Base-by-base conservation (phyloP, 108 stramenopile species). In the Aurantiochytrium sp. region DNA sequence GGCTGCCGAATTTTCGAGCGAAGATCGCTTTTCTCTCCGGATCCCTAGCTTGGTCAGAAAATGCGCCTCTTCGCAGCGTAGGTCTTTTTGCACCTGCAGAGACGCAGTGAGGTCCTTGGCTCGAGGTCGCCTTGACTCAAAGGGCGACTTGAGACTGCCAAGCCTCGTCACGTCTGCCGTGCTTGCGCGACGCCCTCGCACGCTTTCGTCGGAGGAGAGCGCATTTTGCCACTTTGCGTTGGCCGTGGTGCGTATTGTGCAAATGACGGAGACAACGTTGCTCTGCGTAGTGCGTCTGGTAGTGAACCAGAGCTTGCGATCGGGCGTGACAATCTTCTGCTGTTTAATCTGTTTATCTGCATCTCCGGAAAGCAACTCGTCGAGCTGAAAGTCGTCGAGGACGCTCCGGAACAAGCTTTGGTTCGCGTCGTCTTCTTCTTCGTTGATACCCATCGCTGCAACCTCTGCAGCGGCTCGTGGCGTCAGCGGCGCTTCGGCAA, bases 161-260 rank as follows among this genome's bases (percentile, higher is more conserved):
- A 69, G 16, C 1, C 55, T 8, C 14, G 55, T 57, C 14, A 57
- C 55, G 0, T 57, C 55, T 14, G 16, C 16, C 8, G 8, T 57
- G 55, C 16, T 23, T 69, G 35, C 64, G 1, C 64, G 64, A 18
- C 42, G 14, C 42, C 10, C 35, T 23, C 42, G 14, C 14, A 14
- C 6, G 51, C 76, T 35, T 23, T 83, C 76, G 49, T 83, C 76
- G 3, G 12, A 14, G 76, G 49, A 53, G 28, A 83, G 76, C n/a
- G 76, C 76, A 23, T 83, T 83, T 69, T 69, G 64, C 76, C 76
- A 83, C 25, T 53, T 83, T 47, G 44, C 76, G 49, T 83, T 53
- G 6, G 51, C 51, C 16, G 49, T 45, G 44, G 45, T 53, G n/a
- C n/a, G 49, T 6, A 83, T 53, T 4, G 76, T 83, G n/a, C 49